Percentiles rank a stretch among this genome's conserved stretches.
Evolutionary conservation across 345 rosid genomes (phyloP).

Genomic region (Acer yangbiense): DNA sequence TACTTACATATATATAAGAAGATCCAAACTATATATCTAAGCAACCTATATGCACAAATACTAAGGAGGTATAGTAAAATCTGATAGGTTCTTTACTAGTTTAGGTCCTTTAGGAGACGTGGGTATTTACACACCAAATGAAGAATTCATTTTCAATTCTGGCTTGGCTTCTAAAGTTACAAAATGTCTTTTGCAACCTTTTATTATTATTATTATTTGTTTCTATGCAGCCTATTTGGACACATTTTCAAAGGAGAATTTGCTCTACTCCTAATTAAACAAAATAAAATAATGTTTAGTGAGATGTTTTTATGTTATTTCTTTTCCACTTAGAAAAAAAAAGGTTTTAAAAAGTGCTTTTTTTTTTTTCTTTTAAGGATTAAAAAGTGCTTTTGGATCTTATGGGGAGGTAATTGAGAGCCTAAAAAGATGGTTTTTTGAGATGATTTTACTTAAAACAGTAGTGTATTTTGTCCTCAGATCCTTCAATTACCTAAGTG

Average conservation of each 20-base stretch:
- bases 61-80: background rate
- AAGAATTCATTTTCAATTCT: background rate
- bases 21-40: background rate
- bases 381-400: no score
- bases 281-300: no score
- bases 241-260: no score
- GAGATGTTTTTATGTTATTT: no score
- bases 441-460: background rate
- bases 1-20: background rate
- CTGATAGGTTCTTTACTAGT: background rate
- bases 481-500: constrained; percentile 13
- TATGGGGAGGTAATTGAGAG: no score
- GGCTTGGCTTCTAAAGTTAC: background rate
- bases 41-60: background rate
- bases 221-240: no score
- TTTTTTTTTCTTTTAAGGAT: no score
- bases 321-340: no score
- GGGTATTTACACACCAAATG: background rate
- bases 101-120: background rate
- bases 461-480: constrained; percentile 13
- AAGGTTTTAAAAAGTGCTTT: no score
- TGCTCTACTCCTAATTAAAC: no score
- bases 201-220: no score
- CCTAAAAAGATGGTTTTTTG: background rate
- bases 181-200: no score